Evolutionary conservation across 345 rosid species (phyloP).

Genomic region (Chamaenerion angustifolium): DNA sequence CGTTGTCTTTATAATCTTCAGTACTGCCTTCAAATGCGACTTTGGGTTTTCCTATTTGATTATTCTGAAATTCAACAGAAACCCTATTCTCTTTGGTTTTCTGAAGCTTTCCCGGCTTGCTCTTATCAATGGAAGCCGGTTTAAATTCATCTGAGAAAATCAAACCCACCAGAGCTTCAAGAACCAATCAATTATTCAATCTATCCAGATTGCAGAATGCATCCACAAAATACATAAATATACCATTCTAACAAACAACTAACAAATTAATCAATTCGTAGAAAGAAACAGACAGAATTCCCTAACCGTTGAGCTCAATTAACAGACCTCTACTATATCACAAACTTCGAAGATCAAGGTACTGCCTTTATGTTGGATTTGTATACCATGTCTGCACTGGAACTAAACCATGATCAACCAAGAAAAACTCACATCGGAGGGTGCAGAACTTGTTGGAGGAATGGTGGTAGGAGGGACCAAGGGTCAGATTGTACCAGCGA

Average conservation of each 20-base stretch:
- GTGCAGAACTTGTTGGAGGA: conserved; percentile 57
- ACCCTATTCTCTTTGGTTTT: conserved; percentile 71
- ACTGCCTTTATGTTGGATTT: too few relatives aligned
- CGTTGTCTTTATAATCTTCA: conserved; percentile 72
- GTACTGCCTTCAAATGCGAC: conserved; percentile 80
- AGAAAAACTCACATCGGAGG: conserved; percentile 40
- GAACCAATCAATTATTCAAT: neutral
- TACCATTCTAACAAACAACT: too few relatives aligned
- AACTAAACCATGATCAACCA: neutral
- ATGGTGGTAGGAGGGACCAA: conserved; percentile 49
- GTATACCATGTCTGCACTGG: too few relatives aligned
- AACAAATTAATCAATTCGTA: too few relatives aligned
- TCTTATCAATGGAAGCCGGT: conserved; percentile 83
- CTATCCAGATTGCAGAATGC: too few relatives aligned
- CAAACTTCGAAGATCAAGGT: too few relatives aligned
- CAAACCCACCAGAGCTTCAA: neutral
- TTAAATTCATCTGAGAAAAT: conserved; percentile 55
- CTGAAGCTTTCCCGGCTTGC: conserved; percentile 46
- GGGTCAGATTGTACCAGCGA: conserved; percentile 70
- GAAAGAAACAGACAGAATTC: too few relatives aligned
- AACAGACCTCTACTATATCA: too few relatives aligned
- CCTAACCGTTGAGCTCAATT: too few relatives aligned
- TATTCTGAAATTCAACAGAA: conserved; percentile 72
- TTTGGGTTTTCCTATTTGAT: conserved; percentile 63
- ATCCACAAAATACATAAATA: too few relatives aligned